These are phyloP conservation scores for Lithospermum erythrorhizon DNA, from an alignment of 257 asterid genomes.

Conservation along the genomic window DNA sequence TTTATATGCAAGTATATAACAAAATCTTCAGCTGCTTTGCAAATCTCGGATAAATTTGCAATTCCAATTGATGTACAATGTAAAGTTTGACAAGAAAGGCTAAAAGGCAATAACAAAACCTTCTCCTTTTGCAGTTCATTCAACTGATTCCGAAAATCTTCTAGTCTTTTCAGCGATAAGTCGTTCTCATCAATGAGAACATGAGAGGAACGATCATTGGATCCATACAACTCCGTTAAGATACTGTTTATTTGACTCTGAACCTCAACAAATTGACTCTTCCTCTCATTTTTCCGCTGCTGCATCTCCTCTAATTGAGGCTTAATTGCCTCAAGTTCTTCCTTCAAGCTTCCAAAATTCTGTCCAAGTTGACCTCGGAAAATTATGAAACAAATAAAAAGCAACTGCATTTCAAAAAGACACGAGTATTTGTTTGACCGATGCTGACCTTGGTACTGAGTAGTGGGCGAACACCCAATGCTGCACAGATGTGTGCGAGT, in stretches of 20 bases:
- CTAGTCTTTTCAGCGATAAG: slow-evolving; percentile 56
- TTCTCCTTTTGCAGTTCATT: slow-evolving; percentile 51
- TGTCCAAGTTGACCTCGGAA: slow-evolving; percentile 23
- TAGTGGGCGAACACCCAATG: slow-evolving; percentile 54
- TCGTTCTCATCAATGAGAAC: slow-evolving; percentile 45
- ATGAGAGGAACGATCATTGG: slow-evolving; percentile 13
- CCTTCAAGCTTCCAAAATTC: slow-evolving; percentile 52
- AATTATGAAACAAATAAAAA: background rate
- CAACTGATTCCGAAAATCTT: slow-evolving; percentile 45
- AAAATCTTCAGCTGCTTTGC: background rate
- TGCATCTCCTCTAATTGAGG: slow-evolving; percentile 60
- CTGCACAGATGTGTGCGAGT: slow-evolving; percentile 48
- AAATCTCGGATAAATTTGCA: background rate
- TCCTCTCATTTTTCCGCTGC: slow-evolving; percentile 53
- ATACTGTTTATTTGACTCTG: slow-evolving; percentile 47
- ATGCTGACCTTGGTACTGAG: slow-evolving; percentile 40
- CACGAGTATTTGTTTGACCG: too few species aligned
- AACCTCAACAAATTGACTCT: slow-evolving; percentile 45
- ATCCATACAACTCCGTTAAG: slow-evolving; percentile 44
- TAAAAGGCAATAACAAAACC: slow-evolving; percentile 24
- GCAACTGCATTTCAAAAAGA: background rate
- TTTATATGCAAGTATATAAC: background rate
- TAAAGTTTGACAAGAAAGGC: background rate
- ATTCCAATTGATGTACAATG: background rate
- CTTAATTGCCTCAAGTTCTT: slow-evolving; percentile 47